phyloP scores from a whole-genome alignment of 164 flowering plant genomes.

The Vitis rupestris region DNA sequence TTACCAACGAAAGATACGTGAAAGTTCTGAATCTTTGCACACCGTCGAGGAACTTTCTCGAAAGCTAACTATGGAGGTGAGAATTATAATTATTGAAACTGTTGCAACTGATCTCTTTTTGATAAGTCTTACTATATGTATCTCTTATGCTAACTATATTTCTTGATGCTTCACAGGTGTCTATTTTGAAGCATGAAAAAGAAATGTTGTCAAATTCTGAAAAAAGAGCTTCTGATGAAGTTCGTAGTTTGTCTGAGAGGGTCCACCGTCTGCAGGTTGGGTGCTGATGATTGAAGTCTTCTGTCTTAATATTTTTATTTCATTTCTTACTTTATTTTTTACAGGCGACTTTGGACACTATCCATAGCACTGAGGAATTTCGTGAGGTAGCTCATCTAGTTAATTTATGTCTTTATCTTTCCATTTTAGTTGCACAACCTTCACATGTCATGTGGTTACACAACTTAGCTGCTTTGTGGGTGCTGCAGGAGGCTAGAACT shows the following conservation, averaged over 20 bases:
- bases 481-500: constrained; percentile 64
- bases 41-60: constrained; percentile 73
- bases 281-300: background rate
- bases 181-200: constrained; percentile 75
- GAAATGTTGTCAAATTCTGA: constrained; percentile 73
- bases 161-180: constrained; percentile 39
- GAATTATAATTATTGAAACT: background rate
- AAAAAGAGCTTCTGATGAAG: constrained; percentile 86
- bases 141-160: background rate
- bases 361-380: constrained; percentile 74
- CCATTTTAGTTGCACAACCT: background rate
- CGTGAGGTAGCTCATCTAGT: constrained; percentile 58
- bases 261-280: constrained; percentile 79
- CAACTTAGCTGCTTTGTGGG: constrained; percentile 1
- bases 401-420: background rate
- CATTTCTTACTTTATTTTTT: constrained; percentile 9
- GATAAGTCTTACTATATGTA: background rate
- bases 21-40: constrained; percentile 58
- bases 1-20: constrained; percentile 74
- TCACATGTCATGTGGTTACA: constrained; percentile 2
- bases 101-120: background rate
- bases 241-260: constrained; percentile 71
- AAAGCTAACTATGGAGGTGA: constrained; percentile 79
- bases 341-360: constrained; percentile 83
- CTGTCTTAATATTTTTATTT: background rate